Conservation (phyloP, 2,329 filamentous ascomycete species). For the Aschersonia sp. region DNA sequence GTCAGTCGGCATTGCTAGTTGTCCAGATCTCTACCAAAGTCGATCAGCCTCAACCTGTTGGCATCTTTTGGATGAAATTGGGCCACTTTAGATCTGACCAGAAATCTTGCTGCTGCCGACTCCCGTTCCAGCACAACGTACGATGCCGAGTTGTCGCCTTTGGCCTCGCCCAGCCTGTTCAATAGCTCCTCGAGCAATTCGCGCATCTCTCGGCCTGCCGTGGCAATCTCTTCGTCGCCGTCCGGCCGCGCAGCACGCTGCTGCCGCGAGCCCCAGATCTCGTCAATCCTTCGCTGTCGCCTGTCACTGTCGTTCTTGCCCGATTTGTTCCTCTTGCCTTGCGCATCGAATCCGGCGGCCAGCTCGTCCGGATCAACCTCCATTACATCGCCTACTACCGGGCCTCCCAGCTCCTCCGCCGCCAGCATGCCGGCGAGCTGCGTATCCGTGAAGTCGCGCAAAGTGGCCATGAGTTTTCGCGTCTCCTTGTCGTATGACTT, state of each 20-base stretch:
- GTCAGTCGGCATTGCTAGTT: conserved; percentile 16
- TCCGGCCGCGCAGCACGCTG: conserved; percentile 8
- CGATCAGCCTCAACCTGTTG: conserved; percentile 40
- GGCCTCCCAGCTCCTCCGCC: conserved; percentile 70
- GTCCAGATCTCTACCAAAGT: conserved; percentile 50
- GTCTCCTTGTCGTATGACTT: conserved; percentile 46
- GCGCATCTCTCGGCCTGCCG: conserved; percentile 41
- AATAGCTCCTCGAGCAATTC: conserved; percentile 45
- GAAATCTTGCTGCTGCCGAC: conserved; percentile 46
- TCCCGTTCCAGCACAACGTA: conserved; percentile 46
- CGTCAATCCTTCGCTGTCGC: conserved; percentile 45
- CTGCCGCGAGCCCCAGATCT: conserved; percentile 38
- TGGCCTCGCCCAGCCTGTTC: conserved; percentile 39
- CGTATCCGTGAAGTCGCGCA: conserved; percentile 57
- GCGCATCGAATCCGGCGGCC: conserved; percentile 42
- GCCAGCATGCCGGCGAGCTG: conserved; percentile 63
- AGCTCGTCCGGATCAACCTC: conserved; percentile 47
- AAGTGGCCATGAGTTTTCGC: conserved; percentile 41
- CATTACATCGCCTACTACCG: conserved; percentile 62
- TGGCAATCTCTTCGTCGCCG: conserved; percentile 31
- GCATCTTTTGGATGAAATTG: conserved; percentile 52
- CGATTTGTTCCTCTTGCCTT: conserved; percentile 38
- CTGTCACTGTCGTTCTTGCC: conserved; percentile 23
- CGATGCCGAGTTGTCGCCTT: conserved; percentile 37
- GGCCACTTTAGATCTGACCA: conserved; percentile 50